Percentiles rank a stretch among this genome's conserved stretches.
Evolutionary conservation across 805 yeast species (phyloP).

Genomic region (Yarrowia sp.): DNA sequence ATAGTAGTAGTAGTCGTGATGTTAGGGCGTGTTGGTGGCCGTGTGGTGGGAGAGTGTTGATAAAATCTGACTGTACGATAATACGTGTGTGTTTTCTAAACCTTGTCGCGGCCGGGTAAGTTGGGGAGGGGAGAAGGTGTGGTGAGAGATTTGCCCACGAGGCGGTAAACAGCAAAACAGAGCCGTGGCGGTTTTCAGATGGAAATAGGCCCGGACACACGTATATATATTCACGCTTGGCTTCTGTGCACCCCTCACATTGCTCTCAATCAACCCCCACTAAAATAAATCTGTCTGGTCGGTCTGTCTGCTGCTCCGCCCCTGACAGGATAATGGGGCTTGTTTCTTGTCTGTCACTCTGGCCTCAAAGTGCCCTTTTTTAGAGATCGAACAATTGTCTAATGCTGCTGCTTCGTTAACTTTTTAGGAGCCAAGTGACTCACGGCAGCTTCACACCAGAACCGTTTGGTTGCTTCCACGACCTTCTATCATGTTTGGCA

Average conservation of each 20-base stretch:
- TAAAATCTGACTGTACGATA: constrained; percentile 26
- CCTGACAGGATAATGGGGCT: background rate
- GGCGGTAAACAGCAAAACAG: background rate
- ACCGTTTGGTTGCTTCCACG: background rate
- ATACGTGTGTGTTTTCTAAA: constrained; percentile 25
- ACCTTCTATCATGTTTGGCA: background rate
- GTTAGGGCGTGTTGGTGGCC: constrained; percentile 23
- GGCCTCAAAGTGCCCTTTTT: background rate
- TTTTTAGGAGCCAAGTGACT: background rate
- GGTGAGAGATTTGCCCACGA: constrained; percentile 17
- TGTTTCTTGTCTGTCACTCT: background rate
- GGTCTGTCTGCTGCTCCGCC: background rate
- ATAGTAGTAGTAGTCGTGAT: constrained; percentile 30
- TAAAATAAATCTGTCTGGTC: background rate
- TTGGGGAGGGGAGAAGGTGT: constrained; percentile 25
- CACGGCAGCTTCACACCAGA: background rate
- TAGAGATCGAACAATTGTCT: too few relatives aligned
- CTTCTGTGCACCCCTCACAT: background rate
- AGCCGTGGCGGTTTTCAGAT: background rate
- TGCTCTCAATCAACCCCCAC: constrained; percentile 4
- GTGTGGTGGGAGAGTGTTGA: constrained; percentile 23
- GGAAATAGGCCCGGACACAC: too few relatives aligned
- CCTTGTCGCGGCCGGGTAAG: constrained; percentile 26
- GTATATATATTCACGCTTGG: background rate
- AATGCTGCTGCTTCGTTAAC: background rate